These are phyloP conservation scores for Candida verbasci DNA, from an alignment of 805 yeast species.

Conservation along the genomic window DNA sequence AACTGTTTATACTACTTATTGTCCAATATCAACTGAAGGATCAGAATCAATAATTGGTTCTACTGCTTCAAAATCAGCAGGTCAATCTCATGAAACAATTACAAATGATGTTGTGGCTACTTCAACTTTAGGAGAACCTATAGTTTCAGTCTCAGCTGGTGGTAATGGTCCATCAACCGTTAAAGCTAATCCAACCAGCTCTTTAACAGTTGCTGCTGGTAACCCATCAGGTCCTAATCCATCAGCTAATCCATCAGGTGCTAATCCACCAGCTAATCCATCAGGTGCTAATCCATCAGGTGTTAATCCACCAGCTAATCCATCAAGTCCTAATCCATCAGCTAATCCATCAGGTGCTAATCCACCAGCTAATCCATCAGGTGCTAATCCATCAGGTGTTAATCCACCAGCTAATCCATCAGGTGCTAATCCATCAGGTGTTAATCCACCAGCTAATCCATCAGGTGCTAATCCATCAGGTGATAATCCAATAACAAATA, in stretches of 20 bases:
- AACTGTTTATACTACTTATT: neutral
- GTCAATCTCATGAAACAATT: too few species aligned
- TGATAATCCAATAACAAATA: neutral
- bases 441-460: too few species aligned
- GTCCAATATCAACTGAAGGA: neutral
- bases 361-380: too few species aligned
- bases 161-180: too few species aligned
- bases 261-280: neutral
- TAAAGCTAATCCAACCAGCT: too few species aligned
- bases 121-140: neutral
- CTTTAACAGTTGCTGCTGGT: neutral
- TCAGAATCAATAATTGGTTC: neutral
- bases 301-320: too few species aligned
- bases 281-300: too few species aligned
- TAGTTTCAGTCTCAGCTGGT: neutral
- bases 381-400: neutral
- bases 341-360: neutral
- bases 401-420: too few species aligned
- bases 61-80: neutral
- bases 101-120: neutral
- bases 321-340: too few species aligned
- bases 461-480: neutral
- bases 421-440: neutral
- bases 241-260: neutral
- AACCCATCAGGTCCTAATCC: neutral